These are phyloP conservation scores for Zalaria obscura DNA, from an alignment of 2,329 filamentous ascomycete species.

Conservation along the genomic window DNA sequence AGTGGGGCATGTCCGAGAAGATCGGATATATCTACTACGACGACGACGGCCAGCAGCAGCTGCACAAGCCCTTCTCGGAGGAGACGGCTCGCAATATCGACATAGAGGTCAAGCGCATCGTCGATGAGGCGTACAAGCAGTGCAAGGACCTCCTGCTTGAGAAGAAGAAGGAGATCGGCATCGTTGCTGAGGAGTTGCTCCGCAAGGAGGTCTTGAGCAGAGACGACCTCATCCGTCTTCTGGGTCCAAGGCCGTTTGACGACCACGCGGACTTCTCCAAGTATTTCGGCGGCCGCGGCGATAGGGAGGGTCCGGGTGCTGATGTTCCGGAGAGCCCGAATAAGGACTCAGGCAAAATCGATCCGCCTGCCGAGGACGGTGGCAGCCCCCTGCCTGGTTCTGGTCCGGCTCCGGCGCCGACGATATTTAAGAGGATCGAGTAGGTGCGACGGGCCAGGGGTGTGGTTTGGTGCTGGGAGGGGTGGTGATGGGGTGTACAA, in stretches of 20 bases:
- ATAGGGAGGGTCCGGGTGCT: constrained; percentile 27
- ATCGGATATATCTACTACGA: constrained; percentile 88
- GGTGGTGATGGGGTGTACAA: neutral
- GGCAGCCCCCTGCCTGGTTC: constrained; percentile 1
- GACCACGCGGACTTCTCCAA: constrained; percentile 84
- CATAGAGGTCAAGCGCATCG: constrained; percentile 75
- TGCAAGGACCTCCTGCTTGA: constrained; percentile 70
- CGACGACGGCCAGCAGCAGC: constrained; percentile 60
- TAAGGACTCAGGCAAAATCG: constrained; percentile 2
- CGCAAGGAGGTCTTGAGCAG: constrained; percentile 80
- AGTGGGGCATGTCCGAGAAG: constrained; percentile 95
- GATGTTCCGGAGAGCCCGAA: constrained; percentile 4
- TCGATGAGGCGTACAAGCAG: constrained; percentile 84
- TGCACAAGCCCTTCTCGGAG: constrained; percentile 94
- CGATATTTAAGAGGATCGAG: constrained; percentile 5
- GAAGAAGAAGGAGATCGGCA: constrained; percentile 77
- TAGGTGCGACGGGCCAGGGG: neutral
- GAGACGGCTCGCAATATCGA: constrained; percentile 88
- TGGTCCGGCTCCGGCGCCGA: constrained; percentile 3
- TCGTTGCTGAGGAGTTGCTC: constrained; percentile 86
- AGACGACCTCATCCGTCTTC: constrained; percentile 80
- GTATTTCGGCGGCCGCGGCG: constrained; percentile 52
- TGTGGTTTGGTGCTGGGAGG: neutral
- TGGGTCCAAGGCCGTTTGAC: constrained; percentile 72
- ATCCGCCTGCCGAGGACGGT: neutral